Conservation (phyloP, 2,329 filamentous ascomycete genomes). For the Xenoacremonium recifei region DNA sequence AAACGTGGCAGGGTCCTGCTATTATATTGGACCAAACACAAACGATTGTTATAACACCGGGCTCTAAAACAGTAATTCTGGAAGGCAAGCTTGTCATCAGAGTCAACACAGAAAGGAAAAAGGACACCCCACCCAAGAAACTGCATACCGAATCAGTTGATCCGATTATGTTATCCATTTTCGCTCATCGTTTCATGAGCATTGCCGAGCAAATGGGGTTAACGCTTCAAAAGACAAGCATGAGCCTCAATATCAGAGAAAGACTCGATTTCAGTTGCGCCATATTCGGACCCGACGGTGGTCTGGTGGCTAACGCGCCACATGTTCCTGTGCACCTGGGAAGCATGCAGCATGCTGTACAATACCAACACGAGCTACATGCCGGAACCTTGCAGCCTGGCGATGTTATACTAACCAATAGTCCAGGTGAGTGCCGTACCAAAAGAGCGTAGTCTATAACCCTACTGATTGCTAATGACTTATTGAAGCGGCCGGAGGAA, state of each 20-base stretch:
- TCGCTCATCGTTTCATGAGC: constrained; percentile 77
- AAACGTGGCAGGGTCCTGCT: constrained; percentile 61
- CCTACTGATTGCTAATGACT: too few relatives aligned
- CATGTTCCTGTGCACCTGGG: constrained; percentile 75
- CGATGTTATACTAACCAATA: constrained; percentile 69
- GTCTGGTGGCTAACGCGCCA: constrained; percentile 70
- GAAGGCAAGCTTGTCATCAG: constrained; percentile 22
- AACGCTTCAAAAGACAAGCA: constrained; percentile 72
- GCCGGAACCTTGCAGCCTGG: constrained; percentile 68
- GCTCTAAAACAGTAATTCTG: constrained; percentile 30
- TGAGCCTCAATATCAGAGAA: constrained; percentile 77
- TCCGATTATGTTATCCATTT: constrained; percentile 71
- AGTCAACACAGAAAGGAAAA: background rate
- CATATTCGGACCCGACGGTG: constrained; percentile 70
- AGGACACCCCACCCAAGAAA: constrained; percentile 26
- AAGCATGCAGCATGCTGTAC: constrained; percentile 73
- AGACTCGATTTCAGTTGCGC: constrained; percentile 77
- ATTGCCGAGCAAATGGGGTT: constrained; percentile 81
- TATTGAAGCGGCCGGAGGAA: constrained; percentile 48
- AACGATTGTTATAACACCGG: constrained; percentile 66
- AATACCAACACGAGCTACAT: constrained; percentile 68
- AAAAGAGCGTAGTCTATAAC: too few relatives aligned
- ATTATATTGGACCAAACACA: constrained; percentile 72
- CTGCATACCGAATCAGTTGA: too few relatives aligned
- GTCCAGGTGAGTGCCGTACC: too few relatives aligned